Conservation (phyloP, 2,329 filamentous ascomycete genomes). For the Camillea tinctor region DNA sequence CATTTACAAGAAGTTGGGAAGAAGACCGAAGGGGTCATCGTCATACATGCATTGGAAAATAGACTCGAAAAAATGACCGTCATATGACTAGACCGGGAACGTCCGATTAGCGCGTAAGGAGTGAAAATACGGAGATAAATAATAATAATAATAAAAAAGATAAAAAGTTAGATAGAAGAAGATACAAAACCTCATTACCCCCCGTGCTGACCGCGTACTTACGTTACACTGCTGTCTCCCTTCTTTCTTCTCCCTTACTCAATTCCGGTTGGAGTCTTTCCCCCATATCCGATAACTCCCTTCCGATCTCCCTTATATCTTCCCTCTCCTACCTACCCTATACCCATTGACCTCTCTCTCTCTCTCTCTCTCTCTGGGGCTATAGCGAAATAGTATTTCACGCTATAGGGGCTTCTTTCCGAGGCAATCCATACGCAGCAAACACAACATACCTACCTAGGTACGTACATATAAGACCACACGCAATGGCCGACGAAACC, state of each 20-base stretch:
- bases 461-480: too few relatives aligned
- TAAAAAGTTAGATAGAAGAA: not conserved
- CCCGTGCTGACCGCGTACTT: not conserved
- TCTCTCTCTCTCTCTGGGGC: not conserved
- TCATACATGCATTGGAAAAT: not conserved
- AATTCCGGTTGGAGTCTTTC: not conserved
- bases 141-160: too few relatives aligned
- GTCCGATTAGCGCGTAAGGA: not conserved
- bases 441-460: too few relatives aligned
- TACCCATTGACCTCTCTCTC: not conserved
- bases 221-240: not conserved
- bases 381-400: too few relatives aligned
- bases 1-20: not conserved
- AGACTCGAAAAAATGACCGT: not conserved
- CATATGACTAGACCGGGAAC: not conserved
- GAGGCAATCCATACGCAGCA: too few relatives aligned
- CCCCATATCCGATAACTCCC: not conserved
- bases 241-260: not conserved
- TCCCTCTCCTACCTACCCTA: too few relatives aligned
- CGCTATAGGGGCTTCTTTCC: too few relatives aligned
- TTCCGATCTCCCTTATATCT: too few relatives aligned
- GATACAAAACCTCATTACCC: not conserved
- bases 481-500: slow-evolving; percentile 11
- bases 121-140: too few relatives aligned
- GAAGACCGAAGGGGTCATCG: not conserved